Evolutionary conservation across 352 stramenopile genomes (phyloP), one percentile per base, ranked within the genome.

Genomic region (Vaucheria bursata): DNA sequence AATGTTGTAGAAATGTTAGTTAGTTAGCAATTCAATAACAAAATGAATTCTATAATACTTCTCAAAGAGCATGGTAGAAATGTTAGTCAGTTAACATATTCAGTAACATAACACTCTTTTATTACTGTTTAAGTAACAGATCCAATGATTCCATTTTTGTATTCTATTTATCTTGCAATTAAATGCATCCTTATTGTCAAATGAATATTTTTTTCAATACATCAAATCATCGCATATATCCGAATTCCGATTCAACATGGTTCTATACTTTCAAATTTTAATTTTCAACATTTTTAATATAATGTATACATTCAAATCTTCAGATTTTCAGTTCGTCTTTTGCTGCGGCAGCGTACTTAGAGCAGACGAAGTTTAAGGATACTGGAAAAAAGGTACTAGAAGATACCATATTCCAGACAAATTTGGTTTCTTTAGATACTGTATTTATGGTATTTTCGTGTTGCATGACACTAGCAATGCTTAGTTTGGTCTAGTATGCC

Each of bases 291-390:
- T n/a, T n/a, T n/a, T n/a, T n/a, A n/a, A n/a, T n/a, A n/a, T n/a
- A n/a, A n/a, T n/a, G n/a, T n/a, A n/a, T n/a, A n/a, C n/a, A n/a
- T n/a, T n/a, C n/a, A n/a, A n/a, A n/a, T n/a, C n/a, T n/a, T 79
- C 87, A 93, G 84, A 93, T 95, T 52, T 93, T 93, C 78, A 91
- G 86, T 2, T 89, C 84, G 3, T 90, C 84, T 0, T 95, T 93
- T 79, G 90, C 90, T 4, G 90, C 89, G 0, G 90, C 90, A 0
- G 89, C 89, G 1, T 93, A 94, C 82, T 85, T 94, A 29, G 88
- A 94, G 85, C 86, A 94, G 81, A 92, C 88, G 0, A 91, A 92
- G 38, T 83, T 83, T 18, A 83, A 83, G 78, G 78, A 72, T 68
- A 82, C 78, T 31, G 78, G 78, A 4, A 83, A 83, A 68, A 83